Evolutionary conservation across 164 flowering plant species (phyloP).

Genomic region (Paratinospora sagittata): DNA sequence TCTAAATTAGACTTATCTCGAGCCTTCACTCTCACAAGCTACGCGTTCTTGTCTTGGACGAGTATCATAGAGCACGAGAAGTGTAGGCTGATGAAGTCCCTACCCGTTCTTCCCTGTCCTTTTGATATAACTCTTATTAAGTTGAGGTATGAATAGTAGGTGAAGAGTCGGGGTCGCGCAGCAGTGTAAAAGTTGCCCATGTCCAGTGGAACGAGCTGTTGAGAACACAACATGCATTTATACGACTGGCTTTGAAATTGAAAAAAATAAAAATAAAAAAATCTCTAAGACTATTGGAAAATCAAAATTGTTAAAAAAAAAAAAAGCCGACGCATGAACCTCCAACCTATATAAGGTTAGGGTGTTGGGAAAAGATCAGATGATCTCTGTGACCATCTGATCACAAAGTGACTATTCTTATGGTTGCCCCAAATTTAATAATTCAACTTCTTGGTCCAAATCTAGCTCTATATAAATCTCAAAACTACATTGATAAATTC

Average conservation of each 20-base stretch:
- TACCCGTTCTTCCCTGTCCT: not conserved
- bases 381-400: too few species aligned
- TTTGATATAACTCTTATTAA: not conserved
- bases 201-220: not conserved
- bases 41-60: not conserved
- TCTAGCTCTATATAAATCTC: too few species aligned
- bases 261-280: not conserved
- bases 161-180: slow-evolving; percentile 1
- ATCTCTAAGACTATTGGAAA: too few species aligned
- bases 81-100: not conserved
- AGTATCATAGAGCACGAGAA: not conserved
- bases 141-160: too few species aligned
- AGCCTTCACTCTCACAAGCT: slow-evolving; percentile 7
- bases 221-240: not conserved
- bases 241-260: not conserved
- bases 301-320: too few species aligned
- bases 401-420: too few species aligned
- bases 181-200: slow-evolving; percentile 7
- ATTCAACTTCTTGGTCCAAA: too few species aligned
- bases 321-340: too few species aligned
- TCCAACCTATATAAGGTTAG: too few species aligned
- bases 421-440: too few species aligned
- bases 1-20: not conserved
- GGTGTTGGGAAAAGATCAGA: too few species aligned
- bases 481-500: too few species aligned